Base-by-base conservation (phyloP, 2,329 filamentous ascomycete genomes). In the Metarhizium robertsii region DNA sequence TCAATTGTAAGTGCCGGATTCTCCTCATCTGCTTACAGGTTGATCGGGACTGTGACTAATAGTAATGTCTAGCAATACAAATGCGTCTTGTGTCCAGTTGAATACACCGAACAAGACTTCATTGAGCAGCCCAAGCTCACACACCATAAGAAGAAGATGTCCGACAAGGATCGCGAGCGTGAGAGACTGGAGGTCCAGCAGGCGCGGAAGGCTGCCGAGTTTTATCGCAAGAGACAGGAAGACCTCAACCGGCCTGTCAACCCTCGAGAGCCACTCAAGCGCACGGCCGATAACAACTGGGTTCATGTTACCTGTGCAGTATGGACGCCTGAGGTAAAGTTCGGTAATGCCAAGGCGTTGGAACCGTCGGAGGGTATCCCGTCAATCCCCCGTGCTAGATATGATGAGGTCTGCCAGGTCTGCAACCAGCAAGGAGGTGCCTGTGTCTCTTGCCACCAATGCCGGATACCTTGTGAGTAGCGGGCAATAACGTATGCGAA, bases 261-360 rank as follows among this genome's bases (percentile, higher is more conserved):
- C 60, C 94, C 94, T 30, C 84, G 94, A 50, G 94, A 97, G 68
- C 87, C 94, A 3, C 76, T 99, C 59, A 99, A 99, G 73, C 84
- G 90, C 51, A 99, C 94, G 0, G 89, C 88, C 4, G 91, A 95
- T 67, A 97, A 97, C 73, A 97, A 97, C 66, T 99, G 94, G 94
- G 90, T 96, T 16, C 94, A 99, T 68, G 90, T 97, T 32, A 86
- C 87, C 42, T 99, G 94, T 66, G 92, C 94, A 1, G 78, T 96
- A 18, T 97, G 90, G 85, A 92, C 88, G 11, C 85, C 90, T 0
- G 94, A 99, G 70, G 86, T 96, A 64, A 94, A 92, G 66, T 99
- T 96, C 69, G 92, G 88, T 59, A 89, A 89, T 63, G 87, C 91
- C 18, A 85, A 86, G 64, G 84, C 87, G 18, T 75, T 99, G 38